Conservation (phyloP, 345 rosid species). For the Salix caprea region DNA sequence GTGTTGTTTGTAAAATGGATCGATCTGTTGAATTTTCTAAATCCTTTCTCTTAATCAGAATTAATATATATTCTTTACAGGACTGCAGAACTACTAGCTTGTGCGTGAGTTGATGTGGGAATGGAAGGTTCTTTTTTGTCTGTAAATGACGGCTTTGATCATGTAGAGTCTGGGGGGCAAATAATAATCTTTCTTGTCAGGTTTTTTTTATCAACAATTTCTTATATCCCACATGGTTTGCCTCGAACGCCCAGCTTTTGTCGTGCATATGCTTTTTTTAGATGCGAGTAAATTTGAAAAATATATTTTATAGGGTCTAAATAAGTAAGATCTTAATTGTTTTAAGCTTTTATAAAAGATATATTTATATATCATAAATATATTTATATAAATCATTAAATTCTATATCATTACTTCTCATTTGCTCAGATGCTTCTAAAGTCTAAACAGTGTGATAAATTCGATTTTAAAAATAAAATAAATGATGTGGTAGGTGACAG, state of each 20-base stretch:
- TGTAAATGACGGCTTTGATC: not conserved
- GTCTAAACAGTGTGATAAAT: no score
- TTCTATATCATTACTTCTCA: no score
- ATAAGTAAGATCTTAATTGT: no score
- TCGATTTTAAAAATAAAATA: no score
- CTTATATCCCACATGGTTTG: not conserved
- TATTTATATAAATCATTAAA: no score
- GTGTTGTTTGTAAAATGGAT: not conserved
- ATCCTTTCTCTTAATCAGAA: conserved; percentile 10
- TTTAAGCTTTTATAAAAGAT: no score
- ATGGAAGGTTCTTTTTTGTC: not conserved
- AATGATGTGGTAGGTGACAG: no score
- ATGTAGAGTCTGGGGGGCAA: not conserved
- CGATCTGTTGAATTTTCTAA: not conserved
- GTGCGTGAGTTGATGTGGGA: not conserved
- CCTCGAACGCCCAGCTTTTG: not conserved
- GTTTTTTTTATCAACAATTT: not conserved
- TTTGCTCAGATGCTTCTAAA: no score
- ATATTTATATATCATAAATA: no score
- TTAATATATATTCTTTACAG: not conserved
- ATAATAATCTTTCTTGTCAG: not conserved
- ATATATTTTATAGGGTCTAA: no score
- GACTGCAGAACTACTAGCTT: conserved; percentile 11
- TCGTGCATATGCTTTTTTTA: no score
- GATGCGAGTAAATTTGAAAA: no score